phyloP scores from a whole-genome alignment of 2,329 filamentous ascomycete species.

The Colletotrichum eremochloae region DNA sequence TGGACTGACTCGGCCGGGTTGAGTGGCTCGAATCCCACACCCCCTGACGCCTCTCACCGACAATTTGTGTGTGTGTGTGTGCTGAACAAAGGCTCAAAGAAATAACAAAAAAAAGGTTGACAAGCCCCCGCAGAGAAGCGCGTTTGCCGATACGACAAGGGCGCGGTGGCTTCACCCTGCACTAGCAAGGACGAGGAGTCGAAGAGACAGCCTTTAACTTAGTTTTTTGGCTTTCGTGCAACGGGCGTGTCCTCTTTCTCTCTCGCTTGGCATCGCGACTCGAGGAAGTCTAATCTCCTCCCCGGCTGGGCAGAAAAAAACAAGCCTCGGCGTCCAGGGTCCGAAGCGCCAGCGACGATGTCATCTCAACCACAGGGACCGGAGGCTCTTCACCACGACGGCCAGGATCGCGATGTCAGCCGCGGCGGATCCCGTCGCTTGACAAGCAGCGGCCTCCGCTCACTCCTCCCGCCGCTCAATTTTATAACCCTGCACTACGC shows the following conservation, averaged over 20 bases:
- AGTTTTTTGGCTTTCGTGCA: neutral
- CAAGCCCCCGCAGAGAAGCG: neutral
- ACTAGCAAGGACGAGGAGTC: neutral
- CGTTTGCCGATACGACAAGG: neutral
- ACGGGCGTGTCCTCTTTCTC: neutral
- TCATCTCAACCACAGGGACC: neutral
- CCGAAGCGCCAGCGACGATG: neutral
- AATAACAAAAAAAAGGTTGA: neutral
- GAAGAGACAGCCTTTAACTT: neutral
- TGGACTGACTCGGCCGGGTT: slow-evolving; percentile 24
- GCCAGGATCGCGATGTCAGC: neutral
- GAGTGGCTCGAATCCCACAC: slow-evolving; percentile 5
- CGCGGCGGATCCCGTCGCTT: no score
- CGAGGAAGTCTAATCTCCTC: neutral
- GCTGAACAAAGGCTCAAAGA: neutral
- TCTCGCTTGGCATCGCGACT: neutral
- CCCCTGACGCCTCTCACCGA: slow-evolving; percentile 27
- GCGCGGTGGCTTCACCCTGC: neutral
- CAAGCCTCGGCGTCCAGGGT: neutral
- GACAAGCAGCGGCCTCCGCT: neutral
- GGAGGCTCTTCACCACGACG: neutral
- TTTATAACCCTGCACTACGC: slow-evolving; percentile 76
- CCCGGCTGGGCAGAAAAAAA: slow-evolving; percentile 9
- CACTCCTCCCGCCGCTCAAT: slow-evolving; percentile 60
- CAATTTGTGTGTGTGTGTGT: slow-evolving; percentile 17